Base-by-base conservation (phyloP, 2,329 filamentous ascomycete species). In the Pseudogymnoascus sp. region DNA sequence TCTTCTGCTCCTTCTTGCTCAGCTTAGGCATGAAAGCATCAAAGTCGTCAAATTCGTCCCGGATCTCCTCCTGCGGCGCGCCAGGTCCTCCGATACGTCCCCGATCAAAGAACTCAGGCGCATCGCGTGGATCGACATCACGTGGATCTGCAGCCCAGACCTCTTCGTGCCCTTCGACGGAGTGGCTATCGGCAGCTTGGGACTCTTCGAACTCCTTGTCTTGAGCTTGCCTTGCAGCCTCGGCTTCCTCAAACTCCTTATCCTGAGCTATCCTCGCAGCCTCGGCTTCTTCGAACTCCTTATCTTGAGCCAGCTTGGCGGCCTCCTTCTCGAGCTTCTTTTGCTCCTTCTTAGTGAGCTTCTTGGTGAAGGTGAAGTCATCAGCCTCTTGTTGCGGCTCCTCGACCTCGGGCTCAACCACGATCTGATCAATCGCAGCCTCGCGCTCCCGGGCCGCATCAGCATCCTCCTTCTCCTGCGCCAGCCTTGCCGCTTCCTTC, bases 1-100 rank as follows among this genome's bases (percentile, higher is more conserved):
- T 78, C 68, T 77, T 79, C 66, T 75, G 75, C 63, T 80, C 77
- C 68, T 80, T 81, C 67, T 78, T 80, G 68, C 73, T 79, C 43
- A 76, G 64, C 61, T 74, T 77, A 7, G 65, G 62, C 14, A 72
- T 62, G 20, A 64, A 64, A 28, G 67, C 65, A 9, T 61, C 64
- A 64, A 63, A 65, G 7, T 69, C 70, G 28, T 68, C 67, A 5
- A 54, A 54, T 18, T 54, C 47, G 25, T 54, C 28, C n/a, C 47
- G 28, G 18, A 54, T 32, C 28, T 54, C 47, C 28, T 18, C 47
- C 47, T 32, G 28, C 47, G 47, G 28, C 2, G 28, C 25, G 3
- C 25, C 47, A 54, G 47, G 47, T 2, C 2, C 9, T 14, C 28
- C 47, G 9, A 32, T 18, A 11, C 47, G 47, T 32, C 47, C 47